These are phyloP conservation scores for Thelephora ganbajun DNA, from an alignment of 768 basidiomycete genomes.

Conservation along the genomic window DNA sequence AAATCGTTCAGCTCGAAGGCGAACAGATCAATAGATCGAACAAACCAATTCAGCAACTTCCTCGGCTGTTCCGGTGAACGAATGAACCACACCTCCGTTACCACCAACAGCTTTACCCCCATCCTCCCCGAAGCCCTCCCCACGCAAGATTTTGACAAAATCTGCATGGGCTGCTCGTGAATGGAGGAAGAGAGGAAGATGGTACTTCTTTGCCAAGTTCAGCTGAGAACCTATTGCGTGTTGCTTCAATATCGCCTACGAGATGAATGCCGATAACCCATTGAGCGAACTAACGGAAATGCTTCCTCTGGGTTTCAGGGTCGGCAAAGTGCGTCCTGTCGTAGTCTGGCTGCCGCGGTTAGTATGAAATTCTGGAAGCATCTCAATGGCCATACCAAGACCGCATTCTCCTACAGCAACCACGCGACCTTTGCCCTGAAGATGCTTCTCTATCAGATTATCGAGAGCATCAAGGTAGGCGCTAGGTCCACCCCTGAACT, in stretches of 20 bases:
- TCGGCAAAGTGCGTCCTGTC: slow-evolving; percentile 58
- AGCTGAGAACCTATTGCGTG: slow-evolving; percentile 32
- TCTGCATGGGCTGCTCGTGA: slow-evolving; percentile 66
- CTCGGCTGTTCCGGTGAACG: slow-evolving; percentile 54
- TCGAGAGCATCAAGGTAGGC: slow-evolving; percentile 51
- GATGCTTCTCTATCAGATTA: slow-evolving; percentile 32
- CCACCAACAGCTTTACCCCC: slow-evolving; percentile 43
- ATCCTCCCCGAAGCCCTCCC: slow-evolving; percentile 47
- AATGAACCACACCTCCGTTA: slow-evolving; percentile 69
- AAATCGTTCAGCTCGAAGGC: neutral
- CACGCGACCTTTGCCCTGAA: slow-evolving; percentile 39
- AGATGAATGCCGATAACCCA: neutral
- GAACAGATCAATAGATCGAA: slow-evolving; percentile 1
- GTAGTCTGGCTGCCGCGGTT: slow-evolving; percentile 42
- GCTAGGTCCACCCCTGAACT: slow-evolving; percentile 36
- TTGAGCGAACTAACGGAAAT: slow-evolving; percentile 39
- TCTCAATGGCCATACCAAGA: slow-evolving; percentile 30
- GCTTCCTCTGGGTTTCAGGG: slow-evolving; percentile 40
- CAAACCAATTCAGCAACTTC: slow-evolving; percentile 57
- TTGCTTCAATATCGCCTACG: no score
- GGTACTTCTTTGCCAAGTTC: slow-evolving; percentile 49
- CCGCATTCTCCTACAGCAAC: slow-evolving; percentile 76
- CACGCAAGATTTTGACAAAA: slow-evolving; percentile 47
- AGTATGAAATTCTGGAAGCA: neutral
- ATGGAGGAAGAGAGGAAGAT: slow-evolving; percentile 71